phyloP scores from a whole-genome alignment of 2,329 filamentous ascomycete species.

The Calonectria montana region DNA sequence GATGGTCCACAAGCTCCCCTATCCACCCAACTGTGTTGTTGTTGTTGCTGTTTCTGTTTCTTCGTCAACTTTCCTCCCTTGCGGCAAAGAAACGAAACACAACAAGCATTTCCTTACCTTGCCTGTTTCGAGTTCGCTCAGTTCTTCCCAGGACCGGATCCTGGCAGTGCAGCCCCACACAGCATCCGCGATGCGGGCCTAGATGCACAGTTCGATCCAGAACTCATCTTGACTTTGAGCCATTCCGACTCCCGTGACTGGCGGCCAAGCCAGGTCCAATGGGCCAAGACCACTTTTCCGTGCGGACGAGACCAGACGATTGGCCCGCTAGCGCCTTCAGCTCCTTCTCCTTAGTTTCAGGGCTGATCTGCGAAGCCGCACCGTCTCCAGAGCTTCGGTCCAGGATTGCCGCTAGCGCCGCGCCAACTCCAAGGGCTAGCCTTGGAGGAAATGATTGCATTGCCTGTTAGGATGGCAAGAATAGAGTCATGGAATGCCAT shows the following conservation, averaged over 20 bases:
- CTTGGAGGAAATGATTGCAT: not conserved
- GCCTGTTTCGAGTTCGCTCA: not conserved
- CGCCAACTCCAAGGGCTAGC: not conserved
- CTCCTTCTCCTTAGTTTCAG: conserved; percentile 7
- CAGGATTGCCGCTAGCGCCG: conserved; percentile 15
- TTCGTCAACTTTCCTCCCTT: not conserved
- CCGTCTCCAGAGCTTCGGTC: not conserved
- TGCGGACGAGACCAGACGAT: not conserved
- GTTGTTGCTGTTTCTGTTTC: too few species aligned
- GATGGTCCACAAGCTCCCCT: not conserved
- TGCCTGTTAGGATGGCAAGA: not conserved
- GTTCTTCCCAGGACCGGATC: not conserved
- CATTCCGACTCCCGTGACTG: conserved; percentile 1
- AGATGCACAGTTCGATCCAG: not conserved
- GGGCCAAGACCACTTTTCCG: not conserved
- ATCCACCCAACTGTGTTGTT: not conserved
- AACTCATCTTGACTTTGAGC: not conserved
- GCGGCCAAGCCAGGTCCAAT: not conserved
- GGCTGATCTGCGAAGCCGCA: conserved; percentile 13
- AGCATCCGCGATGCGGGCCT: not conserved
- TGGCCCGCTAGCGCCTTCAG: not conserved
- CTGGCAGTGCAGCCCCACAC: not conserved
- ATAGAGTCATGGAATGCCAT: not conserved
- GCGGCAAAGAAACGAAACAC: not conserved
- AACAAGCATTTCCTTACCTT: not conserved